A percentile compares a stretch with the other conserved stretches of the same genome.
These are phyloP conservation scores for Suillus subluteus DNA, from an alignment of 768 basidiomycete species.

Conservation along the genomic window DNA sequence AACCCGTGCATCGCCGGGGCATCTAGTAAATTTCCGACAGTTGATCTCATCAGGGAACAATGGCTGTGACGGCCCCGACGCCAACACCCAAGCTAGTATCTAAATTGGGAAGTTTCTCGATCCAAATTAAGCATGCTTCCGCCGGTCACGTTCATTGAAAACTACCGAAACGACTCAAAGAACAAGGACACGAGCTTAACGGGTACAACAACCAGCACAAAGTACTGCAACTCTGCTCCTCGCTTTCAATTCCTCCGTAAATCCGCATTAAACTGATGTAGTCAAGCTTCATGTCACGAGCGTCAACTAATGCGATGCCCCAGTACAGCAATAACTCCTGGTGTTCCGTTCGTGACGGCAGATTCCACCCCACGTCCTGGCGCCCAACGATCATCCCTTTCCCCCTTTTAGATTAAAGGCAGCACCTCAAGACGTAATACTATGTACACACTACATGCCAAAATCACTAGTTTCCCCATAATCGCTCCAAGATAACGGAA, in stretches of 20 bases:
- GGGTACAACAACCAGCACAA: background rate
- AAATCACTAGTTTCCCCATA: background rate
- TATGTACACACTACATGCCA: background rate
- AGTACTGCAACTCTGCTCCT: background rate
- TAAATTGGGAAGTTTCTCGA: background rate
- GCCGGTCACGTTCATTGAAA: background rate
- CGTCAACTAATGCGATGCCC: background rate
- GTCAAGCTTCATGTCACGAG: background rate
- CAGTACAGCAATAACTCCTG: background rate
- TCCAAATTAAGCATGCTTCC: constrained; percentile 2
- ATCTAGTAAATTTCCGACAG: constrained; percentile 1
- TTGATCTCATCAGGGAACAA: constrained; percentile 3
- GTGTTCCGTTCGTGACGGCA: background rate
- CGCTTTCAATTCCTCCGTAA: background rate
- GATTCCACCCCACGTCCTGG: background rate
- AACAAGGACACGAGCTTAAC: background rate
- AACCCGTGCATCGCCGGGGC: constrained; percentile 6
- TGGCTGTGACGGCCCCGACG: background rate
- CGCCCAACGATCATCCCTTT: background rate
- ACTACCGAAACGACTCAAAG: background rate
- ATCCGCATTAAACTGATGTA: background rate
- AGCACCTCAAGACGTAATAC: background rate
- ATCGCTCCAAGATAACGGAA: background rate
- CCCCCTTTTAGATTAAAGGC: background rate
- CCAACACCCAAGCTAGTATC: background rate